Evolutionary conservation across 2,329 filamentous ascomycete species (phyloP).

Genomic region (Hysterium pulicare): DNA sequence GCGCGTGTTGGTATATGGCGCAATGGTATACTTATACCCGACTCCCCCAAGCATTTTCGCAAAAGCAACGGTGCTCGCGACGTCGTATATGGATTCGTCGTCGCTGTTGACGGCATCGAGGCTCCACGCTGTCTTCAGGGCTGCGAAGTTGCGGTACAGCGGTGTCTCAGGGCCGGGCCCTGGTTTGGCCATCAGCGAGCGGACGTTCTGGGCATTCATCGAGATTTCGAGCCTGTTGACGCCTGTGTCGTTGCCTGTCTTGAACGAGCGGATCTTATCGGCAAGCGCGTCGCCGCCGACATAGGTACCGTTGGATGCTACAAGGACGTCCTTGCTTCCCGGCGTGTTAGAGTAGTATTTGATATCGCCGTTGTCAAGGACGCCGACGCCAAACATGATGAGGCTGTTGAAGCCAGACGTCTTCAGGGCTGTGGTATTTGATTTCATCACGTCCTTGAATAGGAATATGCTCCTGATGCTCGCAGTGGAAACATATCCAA

Average conservation of each 20-base stretch:
- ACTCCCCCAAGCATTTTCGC: conserved; percentile 41
- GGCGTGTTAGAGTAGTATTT: conserved; percentile 43
- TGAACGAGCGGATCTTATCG: conserved; percentile 45
- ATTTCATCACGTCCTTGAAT: conserved; percentile 44
- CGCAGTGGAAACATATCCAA: conserved; percentile 7
- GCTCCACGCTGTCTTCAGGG: conserved; percentile 41
- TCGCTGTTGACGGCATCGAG: conserved; percentile 49
- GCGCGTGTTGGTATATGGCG: conserved; percentile 41
- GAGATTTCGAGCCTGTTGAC: conserved; percentile 43
- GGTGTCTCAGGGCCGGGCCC: conserved; percentile 22
- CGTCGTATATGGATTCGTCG: conserved; percentile 46
- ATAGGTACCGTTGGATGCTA: conserved; percentile 43
- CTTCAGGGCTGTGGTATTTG: conserved; percentile 41
- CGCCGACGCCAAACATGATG: conserved; percentile 46
- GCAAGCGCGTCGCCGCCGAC: conserved; percentile 50
- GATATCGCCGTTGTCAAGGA: conserved; percentile 43
- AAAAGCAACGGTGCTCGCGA: conserved; percentile 42
- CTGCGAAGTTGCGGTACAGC: conserved; percentile 41
- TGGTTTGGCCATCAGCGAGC: conserved; percentile 34
- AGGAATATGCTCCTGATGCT: conserved; percentile 15
- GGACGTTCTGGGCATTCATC: conserved; percentile 44
- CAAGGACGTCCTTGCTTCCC: conserved; percentile 24
- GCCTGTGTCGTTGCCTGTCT: conserved; percentile 31
- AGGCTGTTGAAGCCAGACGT: conserved; percentile 45
- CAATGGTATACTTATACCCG: conserved; percentile 45